phyloP scores from a whole-genome alignment of 768 basidiomycete species.

The Macrolepiota dolichaula region DNA sequence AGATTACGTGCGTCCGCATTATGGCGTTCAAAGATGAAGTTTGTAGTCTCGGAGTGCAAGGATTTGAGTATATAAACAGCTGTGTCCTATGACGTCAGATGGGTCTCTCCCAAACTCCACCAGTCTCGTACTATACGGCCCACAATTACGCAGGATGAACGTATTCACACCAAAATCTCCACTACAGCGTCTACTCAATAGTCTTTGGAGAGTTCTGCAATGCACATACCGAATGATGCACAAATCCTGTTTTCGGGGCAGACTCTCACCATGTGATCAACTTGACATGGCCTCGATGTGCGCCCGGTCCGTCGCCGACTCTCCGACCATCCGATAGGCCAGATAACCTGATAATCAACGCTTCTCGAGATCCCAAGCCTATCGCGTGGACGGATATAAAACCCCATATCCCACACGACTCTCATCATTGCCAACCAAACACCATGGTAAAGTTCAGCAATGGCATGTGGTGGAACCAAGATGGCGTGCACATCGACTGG shows the following conservation, averaged over 20 bases:
- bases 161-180: neutral
- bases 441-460: conserved; percentile 29
- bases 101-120: conserved; percentile 1
- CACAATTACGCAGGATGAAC: neutral
- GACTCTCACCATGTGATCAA: neutral
- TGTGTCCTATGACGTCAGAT: conserved; percentile 11
- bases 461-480: conserved; percentile 28
- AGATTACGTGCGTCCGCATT: neutral
- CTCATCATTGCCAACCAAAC: neutral
- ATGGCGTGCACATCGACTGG: conserved; percentile 26
- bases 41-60: neutral
- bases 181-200: neutral
- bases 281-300: too few species aligned
- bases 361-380: neutral
- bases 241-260: neutral
- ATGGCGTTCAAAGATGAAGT: neutral
- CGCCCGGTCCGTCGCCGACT: too few species aligned
- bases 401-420: neutral
- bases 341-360: neutral
- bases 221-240: neutral
- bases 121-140: neutral
- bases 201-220: neutral
- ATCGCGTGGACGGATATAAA: too few species aligned
- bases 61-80: conserved; percentile 4
- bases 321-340: neutral